Evolutionary conservation across 305 asterid genomes (phyloP).

Genomic region (Petunia hybrid): DNA sequence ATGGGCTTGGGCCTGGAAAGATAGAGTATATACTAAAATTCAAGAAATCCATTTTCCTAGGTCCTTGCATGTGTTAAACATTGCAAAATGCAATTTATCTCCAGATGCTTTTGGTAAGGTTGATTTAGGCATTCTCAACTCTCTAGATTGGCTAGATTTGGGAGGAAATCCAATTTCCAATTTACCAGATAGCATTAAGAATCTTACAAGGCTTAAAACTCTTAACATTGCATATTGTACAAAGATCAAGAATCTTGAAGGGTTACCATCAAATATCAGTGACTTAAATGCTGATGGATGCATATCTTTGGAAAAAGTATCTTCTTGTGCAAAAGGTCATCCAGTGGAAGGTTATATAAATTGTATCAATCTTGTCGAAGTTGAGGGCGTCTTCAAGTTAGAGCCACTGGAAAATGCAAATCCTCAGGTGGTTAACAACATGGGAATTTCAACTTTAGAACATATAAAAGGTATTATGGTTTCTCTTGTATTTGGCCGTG

Average conservation of each 20-base stretch:
- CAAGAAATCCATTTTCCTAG: constrained; percentile 26
- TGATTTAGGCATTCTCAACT: constrained; percentile 24
- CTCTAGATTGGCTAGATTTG: constrained; percentile 24
- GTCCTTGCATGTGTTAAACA: constrained; percentile 32
- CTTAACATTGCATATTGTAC: constrained; percentile 29
- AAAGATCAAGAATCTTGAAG: constrained; percentile 24
- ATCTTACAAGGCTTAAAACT: constrained; percentile 25
- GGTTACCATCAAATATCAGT: neutral
- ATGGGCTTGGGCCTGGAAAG: constrained; percentile 18
- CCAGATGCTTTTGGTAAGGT: constrained; percentile 27
- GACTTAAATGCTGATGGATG: constrained; percentile 28
- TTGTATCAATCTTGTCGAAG: constrained; percentile 32
- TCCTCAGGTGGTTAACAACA: constrained; percentile 12
- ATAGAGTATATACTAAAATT: constrained; percentile 21
- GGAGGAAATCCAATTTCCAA: constrained; percentile 28
- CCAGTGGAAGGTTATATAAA: constrained; percentile 17
- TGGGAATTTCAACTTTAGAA: constrained; percentile 30
- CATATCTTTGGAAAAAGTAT: constrained; percentile 25
- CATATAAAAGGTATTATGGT: neutral
- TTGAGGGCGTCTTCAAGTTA: constrained; percentile 29
- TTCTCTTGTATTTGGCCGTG: constrained; percentile 23
- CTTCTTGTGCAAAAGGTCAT: neutral
- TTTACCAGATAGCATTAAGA: constrained; percentile 33
- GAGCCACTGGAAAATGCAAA: constrained; percentile 21
- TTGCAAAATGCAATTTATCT: constrained; percentile 35